Evolutionary conservation across 768 basidiomycete genomes (phyloP).

Genomic region (Auricularia sp.): DNA sequence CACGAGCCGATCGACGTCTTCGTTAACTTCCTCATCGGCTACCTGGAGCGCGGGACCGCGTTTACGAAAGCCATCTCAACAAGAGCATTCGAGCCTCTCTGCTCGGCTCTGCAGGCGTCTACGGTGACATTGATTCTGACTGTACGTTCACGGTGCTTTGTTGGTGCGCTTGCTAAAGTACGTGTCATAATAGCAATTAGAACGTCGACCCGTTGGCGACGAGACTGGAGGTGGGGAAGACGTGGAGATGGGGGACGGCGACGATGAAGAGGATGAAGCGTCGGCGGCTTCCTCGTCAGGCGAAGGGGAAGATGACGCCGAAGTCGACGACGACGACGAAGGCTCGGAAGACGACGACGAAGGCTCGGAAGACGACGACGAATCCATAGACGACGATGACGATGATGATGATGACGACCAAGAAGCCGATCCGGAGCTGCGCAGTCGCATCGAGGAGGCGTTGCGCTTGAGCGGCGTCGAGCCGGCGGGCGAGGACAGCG

Average conservation of each 20-base stretch:
- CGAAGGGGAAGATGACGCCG: slow-evolving; percentile 36
- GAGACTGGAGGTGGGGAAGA: slow-evolving; percentile 26
- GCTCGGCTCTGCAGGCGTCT: slow-evolving; percentile 51
- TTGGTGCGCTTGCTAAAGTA: slow-evolving; percentile 1
- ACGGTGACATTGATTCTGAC: slow-evolving; percentile 74
- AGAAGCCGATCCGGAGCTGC: slow-evolving; percentile 22
- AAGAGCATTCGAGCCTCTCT: slow-evolving; percentile 66
- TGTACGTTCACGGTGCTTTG: slow-evolving; percentile 35
- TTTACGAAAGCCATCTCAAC: slow-evolving; percentile 75
- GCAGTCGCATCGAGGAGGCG: background rate
- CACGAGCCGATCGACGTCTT: slow-evolving; percentile 71
- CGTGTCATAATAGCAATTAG: slow-evolving; percentile 58
- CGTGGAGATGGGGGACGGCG: slow-evolving; percentile 23
- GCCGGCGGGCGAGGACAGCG: slow-evolving; percentile 12
- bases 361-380: slow-evolving; percentile 31
- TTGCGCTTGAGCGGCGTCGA: background rate
- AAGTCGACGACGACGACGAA: slow-evolving; percentile 34
- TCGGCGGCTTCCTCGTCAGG: slow-evolving; percentile 20
- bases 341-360: slow-evolving; percentile 32
- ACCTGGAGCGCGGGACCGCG: slow-evolving; percentile 72
- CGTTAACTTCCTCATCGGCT: slow-evolving; percentile 83
- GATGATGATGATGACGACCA: slow-evolving; percentile 48
- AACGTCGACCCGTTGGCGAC: slow-evolving; percentile 41
- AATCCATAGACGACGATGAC: slow-evolving; percentile 46
- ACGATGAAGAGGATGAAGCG: slow-evolving; percentile 24